Evolutionary conservation across 2,329 filamentous ascomycete species (phyloP), one percentile per base, ranked within the genome.

Genomic region (Neofusicoccum ribis): DNA sequence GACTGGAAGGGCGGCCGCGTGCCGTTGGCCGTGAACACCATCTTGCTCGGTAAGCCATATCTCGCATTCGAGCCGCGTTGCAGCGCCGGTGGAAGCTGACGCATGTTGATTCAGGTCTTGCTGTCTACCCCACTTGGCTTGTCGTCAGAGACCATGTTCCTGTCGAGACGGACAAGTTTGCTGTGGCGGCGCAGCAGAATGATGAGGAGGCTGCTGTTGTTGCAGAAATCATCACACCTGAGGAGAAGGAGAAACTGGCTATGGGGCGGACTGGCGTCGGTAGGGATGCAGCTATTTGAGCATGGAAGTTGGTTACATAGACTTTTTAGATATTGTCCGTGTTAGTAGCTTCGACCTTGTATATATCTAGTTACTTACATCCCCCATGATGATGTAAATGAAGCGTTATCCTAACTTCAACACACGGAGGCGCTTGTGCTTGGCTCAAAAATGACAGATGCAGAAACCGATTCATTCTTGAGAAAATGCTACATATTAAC

Each of bases 1-100:
- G 71, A 80, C 31, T 82, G 80, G 80, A 76, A 76, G 54, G 78
- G 79, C 4, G 80, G 80, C 63, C 70, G 74, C 37, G 74, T 82
- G 11, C 80, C 80, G 14, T 70, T 82, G 59, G 76, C 72, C 0
- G 78, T 82, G 0, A 82, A 80, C 12, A 76, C 74, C 3, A 66
- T 69, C 2, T 46, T 76, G 36, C 65, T 77, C 14, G 68, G 68
- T 70, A 63, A 49, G 69, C 66, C 65, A 63, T 34, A 27, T 34
- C 8, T 14, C 20, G 27, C 27, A 14, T 59, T 46, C n/a, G 23
- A 23, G 23, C 23, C 23, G 23, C 23, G 23, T 23, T 23, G 23
- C 23, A 23, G 23, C 23, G 23, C 23, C 23, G 23, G 23, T 23
- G 23, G 23, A 23, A 23, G 23, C 23, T 23, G 23, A 23, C 23